phyloP scores from a whole-genome alignment of 495 filamentous ascomycete species.

The Tuber aestivum region DNA sequence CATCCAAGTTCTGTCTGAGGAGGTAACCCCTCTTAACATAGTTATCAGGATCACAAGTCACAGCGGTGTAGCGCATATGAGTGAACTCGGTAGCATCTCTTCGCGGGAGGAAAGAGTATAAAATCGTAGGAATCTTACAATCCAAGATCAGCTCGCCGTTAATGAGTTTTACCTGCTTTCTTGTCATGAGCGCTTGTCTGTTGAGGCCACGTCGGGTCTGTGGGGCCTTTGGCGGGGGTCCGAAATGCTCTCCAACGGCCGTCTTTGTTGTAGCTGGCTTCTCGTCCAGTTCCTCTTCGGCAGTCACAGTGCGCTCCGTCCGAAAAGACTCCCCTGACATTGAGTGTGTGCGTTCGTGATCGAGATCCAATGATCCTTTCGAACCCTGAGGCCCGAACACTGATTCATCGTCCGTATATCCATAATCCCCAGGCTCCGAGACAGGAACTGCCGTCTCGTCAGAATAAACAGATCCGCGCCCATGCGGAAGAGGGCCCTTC shows the following conservation, averaged over 20 bases:
- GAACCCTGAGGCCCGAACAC: slow-evolving; percentile 64
- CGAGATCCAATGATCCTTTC: slow-evolving; percentile 57
- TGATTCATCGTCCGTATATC: slow-evolving; percentile 50
- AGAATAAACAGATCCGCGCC: slow-evolving; percentile 39
- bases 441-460: slow-evolving; percentile 38
- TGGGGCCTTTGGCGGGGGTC: slow-evolving; percentile 74
- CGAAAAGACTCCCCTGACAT: slow-evolving; percentile 20
- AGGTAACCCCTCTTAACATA: slow-evolving; percentile 85
- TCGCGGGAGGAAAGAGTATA: slow-evolving; percentile 88
- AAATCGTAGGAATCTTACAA: slow-evolving; percentile 97
- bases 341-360: slow-evolving; percentile 44
- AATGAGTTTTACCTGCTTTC: slow-evolving; percentile 90
- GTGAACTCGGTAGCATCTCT: slow-evolving; percentile 94
- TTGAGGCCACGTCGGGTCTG: slow-evolving; percentile 79
- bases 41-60: slow-evolving; percentile 96
- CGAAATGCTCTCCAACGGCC: slow-evolving; percentile 62
- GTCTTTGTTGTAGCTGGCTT: slow-evolving; percentile 45
- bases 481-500: slow-evolving; percentile 27
- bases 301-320: slow-evolving; percentile 38
- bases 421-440: slow-evolving; percentile 26
- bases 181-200: slow-evolving; percentile 77
- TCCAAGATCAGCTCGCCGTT: slow-evolving; percentile 96
- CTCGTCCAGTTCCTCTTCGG: slow-evolving; percentile 47
- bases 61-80: slow-evolving; percentile 99
- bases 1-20: slow-evolving; percentile 87